phyloP scores from a whole-genome alignment of 192 early-diverging fungal species.

The Backusella circina region DNA sequence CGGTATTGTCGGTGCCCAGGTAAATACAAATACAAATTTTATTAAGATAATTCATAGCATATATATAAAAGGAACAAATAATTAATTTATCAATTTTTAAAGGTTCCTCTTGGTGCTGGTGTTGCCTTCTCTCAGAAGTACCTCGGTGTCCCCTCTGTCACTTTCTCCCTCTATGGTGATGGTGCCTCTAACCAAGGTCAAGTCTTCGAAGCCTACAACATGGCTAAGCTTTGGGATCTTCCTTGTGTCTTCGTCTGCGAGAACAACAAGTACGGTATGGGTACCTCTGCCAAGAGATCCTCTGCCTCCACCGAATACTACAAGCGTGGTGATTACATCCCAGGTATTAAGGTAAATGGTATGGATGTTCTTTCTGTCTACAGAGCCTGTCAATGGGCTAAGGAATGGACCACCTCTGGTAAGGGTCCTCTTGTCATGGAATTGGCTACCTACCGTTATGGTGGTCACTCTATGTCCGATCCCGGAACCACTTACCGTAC shows the following conservation, averaged over 20 bases:
- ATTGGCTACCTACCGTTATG: slow-evolving; percentile 98
- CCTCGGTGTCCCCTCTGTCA: slow-evolving; percentile 69
- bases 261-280: slow-evolving; percentile 99
- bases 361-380: slow-evolving; percentile 95
- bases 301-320: slow-evolving; percentile 93
- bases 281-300: slow-evolving; percentile 84
- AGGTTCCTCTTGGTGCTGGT: slow-evolving; percentile 68
- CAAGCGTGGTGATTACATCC: slow-evolving; percentile 95
- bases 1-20: slow-evolving; percentile 98
- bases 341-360: slow-evolving; percentile 77
- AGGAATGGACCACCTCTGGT: slow-evolving; percentile 75
- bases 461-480: slow-evolving; percentile 99
- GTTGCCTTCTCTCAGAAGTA: slow-evolving; percentile 95
- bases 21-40: slow-evolving; percentile 23
- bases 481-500: slow-evolving; percentile 99
- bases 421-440: slow-evolving; percentile 94
- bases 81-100: not conserved
- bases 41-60: not conserved
- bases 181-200: slow-evolving; percentile 98
- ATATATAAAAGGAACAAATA: not conserved
- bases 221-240: slow-evolving; percentile 97
- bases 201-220: slow-evolving; percentile 99
- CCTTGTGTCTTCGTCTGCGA: slow-evolving; percentile 95
- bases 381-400: slow-evolving; percentile 77
- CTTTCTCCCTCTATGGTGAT: slow-evolving; percentile 93